phyloP scores from a whole-genome alignment of 2,329 filamentous ascomycete species.

The Xenosphaeropsis pyriputrescens region DNA sequence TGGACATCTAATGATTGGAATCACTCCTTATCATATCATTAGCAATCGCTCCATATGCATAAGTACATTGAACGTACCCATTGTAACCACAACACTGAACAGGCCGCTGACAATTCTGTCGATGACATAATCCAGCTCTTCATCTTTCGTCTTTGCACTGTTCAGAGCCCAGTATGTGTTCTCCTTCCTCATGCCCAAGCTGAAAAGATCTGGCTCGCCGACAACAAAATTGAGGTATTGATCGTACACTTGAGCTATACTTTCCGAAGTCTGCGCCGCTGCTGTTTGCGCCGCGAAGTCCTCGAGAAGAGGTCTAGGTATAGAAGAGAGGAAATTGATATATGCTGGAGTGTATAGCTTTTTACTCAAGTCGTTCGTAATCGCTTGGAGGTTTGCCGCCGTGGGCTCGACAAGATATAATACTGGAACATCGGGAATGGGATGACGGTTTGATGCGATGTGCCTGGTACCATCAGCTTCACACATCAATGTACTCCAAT shows the following conservation, averaged over 20 bases:
- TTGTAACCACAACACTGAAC: conserved; percentile 98
- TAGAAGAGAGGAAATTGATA: conserved; percentile 91
- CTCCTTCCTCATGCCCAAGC: conserved; percentile 78
- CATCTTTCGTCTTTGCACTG: conserved; percentile 79
- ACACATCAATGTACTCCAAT: conserved; percentile 4
- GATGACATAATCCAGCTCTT: conserved; percentile 73
- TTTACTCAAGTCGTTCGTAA: conserved; percentile 74
- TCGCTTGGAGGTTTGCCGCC: conserved; percentile 61
- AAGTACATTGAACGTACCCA: conserved; percentile 43
- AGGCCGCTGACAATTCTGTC: conserved; percentile 88
- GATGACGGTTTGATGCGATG: conserved; percentile 66
- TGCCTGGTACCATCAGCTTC: conserved; percentile 38
- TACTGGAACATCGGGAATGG: conserved; percentile 91
- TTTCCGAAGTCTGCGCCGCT: conserved; percentile 68
- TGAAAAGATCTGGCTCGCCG: conserved; percentile 89
- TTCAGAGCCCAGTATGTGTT: conserved; percentile 94
- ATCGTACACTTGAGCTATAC: conserved; percentile 85
- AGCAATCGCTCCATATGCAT: background rate
- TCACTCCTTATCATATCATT: conserved; percentile 45
- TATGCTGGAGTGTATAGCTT: conserved; percentile 88
- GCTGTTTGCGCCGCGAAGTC: conserved; percentile 88
- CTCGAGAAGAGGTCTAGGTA: conserved; percentile 80
- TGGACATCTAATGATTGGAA: conserved; percentile 89
- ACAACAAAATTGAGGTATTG: conserved; percentile 98
- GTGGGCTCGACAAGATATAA: conserved; percentile 94